Base-by-base conservation (phyloP, 345 rosid species). In the Eucalyptus cladocalyx region DNA sequence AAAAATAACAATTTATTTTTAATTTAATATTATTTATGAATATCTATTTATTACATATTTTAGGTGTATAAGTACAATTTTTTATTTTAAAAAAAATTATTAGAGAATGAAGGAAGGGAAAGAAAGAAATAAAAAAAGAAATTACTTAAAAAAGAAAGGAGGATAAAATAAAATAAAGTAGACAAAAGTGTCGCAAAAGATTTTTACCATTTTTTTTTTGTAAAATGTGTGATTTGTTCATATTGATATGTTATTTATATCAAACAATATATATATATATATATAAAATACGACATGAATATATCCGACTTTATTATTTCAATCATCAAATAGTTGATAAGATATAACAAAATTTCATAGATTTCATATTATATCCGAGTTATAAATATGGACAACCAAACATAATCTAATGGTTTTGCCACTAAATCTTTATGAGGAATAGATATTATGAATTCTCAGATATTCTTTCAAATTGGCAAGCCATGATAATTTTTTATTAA, bases 321-420 rank as follows among this genome's bases (percentile, higher is more conserved):
- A 53, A 53, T 53, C 1, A 53, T 0, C 2, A 21, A 21, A 8
- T 53, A 53, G 0, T 21, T 21, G 0, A 53, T 8, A 8, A 0
- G 2, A 53, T 53, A 53, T 21, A 8, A 53, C 5, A 8, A 53
- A 53, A 53, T 53, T 5, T 0, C 9, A 1, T 53, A 0, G 1
- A 53, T 53, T 53, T 19, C 0, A 8, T 7, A 51, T 6, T 1
- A 16, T 16, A 16, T 50, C 7, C 3, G 19, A 3, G 2, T 53
- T 53, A 0, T 0, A 53, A 53, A 19, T 19, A 0, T 0, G 2
- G 5, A 53, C 2, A 1, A 53, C 0, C 1, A 53, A 18, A 19
- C 0, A 0, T 53, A 19, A 53, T 0, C 0, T 53, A 19, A 53
- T 0, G 1, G 11, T 8, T 8, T 53, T 53, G 8, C 11, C 58